Evolutionary conservation across 1,284 basidiomycete genomes (phyloP).

Genomic region (Earliella scabrosa): DNA sequence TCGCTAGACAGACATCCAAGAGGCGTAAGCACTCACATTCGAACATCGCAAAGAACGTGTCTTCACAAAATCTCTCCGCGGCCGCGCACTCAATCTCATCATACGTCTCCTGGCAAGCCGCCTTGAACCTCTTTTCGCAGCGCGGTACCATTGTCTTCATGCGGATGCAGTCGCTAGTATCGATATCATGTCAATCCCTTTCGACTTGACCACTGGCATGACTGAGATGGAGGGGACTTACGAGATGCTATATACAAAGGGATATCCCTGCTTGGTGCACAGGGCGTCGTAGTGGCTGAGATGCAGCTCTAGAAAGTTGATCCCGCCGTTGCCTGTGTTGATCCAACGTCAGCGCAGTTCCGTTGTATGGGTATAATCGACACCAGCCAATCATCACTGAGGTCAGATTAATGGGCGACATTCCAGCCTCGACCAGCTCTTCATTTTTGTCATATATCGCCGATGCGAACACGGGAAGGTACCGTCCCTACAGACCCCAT

Average conservation of each 20-base stretch:
- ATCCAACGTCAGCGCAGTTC: too few species aligned
- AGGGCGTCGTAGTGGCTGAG: too few species aligned
- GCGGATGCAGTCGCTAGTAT: constrained; percentile 30
- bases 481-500: constrained; percentile 60
- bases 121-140: constrained; percentile 32
- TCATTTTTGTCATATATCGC: constrained; percentile 81
- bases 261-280: too few species aligned
- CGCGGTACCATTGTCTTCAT: constrained; percentile 36
- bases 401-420: constrained; percentile 77
- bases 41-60: constrained; percentile 20
- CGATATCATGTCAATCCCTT: constrained; percentile 29
- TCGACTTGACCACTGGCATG: too few species aligned
- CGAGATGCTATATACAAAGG: too few species aligned
- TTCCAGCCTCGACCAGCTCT: constrained; percentile 54
- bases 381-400: constrained; percentile 87
- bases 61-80: constrained; percentile 42
- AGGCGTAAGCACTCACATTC: not conserved
- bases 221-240: too few species aligned
- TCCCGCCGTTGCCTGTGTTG: too few species aligned
- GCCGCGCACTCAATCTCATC: constrained; percentile 45
- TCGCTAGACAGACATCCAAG: too few species aligned
- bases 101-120: constrained; percentile 30
- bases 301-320: too few species aligned
- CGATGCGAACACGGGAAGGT: constrained; percentile 82
- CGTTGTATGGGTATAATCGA: too few species aligned